Evolutionary conservation across 768 basidiomycete genomes (phyloP), one percentile per base, ranked within the genome.

Genomic region (Boletus subparvulus): DNA sequence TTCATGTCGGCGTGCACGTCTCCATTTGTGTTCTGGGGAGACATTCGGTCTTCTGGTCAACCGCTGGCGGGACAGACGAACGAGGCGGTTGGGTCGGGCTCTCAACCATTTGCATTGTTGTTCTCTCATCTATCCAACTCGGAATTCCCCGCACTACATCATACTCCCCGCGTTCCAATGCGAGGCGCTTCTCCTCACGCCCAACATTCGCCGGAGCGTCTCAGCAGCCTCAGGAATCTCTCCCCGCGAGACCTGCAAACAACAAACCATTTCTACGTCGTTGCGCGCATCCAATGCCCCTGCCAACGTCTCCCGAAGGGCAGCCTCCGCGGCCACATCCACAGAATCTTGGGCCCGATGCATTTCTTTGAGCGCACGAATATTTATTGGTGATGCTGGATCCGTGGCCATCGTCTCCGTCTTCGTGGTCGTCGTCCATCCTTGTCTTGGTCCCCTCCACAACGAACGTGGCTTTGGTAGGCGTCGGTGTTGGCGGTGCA

Each of bases 81-180:
- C 16, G 58, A 53, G 28, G 55, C 2, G 24, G 45, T 30, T 33
- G 58, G 40, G 3, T 30, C 36, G 3, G 47, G 24, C 4, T 58
- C 54, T 11, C 56, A 59, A 26, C 64, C 60, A 4, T 62, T 71
- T 46, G 24, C 50, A 30, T 48, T 26, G 17, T 59, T 4, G 26
- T 58, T 8, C 50, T 48, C 30, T 24, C 48, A 4, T 35, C 78
- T 77, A 60, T 89, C 84, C 21, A 68, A 50, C 17, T 65, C 63
- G 3, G 52, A 45, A 16, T 51, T 39, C 6, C 28, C 40, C 17
- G 6, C n/a, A 14, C 37, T 6, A 30, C 10, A 2, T 12, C 36
- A 6, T n/a, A n/a, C 16, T 28, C 16, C 10, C 21, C 24, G 2
- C 10, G 16, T 36, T 55, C 51, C 24, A 21, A 17, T 2, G 35